Conservation (phyloP, 306 rosid species). For the Alnus rubra region DNA sequence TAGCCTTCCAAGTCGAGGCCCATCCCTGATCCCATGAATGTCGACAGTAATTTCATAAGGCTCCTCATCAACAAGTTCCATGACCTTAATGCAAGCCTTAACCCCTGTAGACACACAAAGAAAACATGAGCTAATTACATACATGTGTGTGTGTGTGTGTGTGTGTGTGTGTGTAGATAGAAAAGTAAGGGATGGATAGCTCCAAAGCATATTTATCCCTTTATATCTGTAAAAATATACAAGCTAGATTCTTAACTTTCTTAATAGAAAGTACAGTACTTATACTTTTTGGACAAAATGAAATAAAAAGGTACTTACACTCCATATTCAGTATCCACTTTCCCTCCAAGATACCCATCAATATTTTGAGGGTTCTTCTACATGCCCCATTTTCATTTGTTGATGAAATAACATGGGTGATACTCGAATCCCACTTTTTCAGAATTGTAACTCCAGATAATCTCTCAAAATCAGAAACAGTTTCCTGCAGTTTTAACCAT, state of each 20-base stretch:
- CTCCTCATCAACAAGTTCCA: slow-evolving; percentile 67
- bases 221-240: not conserved
- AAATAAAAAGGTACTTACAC: slow-evolving; percentile 44
- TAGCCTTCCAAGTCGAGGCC: slow-evolving; percentile 83
- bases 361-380: slow-evolving; percentile 87
- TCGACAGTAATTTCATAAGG: slow-evolving; percentile 65
- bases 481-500: slow-evolving; percentile 53
- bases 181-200: not conserved
- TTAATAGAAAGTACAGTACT: not conserved
- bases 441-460: slow-evolving; percentile 56
- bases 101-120: slow-evolving; percentile 64
- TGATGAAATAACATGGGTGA: slow-evolving; percentile 89
- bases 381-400: slow-evolving; percentile 81
- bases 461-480: slow-evolving; percentile 68
- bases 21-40: slow-evolving; percentile 71
- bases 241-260: not conserved
- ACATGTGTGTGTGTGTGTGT: not conserved
- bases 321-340: slow-evolving; percentile 79
- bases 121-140: slow-evolving; percentile 1
- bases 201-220: slow-evolving; percentile 1
- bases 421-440: slow-evolving; percentile 75
- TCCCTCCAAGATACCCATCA: slow-evolving; percentile 88
- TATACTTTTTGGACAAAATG: not conserved
- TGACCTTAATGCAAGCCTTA: slow-evolving; percentile 61
- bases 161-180: not conserved